Percentiles rank a stretch among this genome's conserved stretches.
phyloP scores from a whole-genome alignment of 1,284 basidiomycete species.

The Puccinia novopanici region DNA sequence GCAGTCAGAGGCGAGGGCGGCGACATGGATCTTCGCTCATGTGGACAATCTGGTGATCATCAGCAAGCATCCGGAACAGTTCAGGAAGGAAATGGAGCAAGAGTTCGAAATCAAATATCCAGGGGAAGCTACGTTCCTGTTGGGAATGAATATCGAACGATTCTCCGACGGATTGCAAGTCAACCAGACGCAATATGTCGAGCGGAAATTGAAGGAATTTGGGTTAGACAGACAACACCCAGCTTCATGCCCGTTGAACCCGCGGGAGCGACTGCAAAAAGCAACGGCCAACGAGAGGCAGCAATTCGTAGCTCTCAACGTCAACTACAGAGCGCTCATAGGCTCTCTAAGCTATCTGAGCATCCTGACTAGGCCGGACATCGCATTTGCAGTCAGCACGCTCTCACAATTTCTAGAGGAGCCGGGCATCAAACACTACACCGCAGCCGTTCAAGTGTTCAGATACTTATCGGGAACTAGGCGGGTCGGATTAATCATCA shows the following conservation, averaged over 20 bases:
- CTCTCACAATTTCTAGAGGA: not conserved
- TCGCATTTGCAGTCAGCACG: not conserved
- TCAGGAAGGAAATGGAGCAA: not conserved
- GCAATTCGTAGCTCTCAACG: not conserved
- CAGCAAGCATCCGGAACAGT: not conserved
- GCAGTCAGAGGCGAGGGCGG: not conserved
- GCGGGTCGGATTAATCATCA: not conserved
- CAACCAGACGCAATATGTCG: too few relatives aligned
- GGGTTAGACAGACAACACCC: too few relatives aligned
- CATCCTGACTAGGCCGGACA: not conserved
- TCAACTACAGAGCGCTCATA: not conserved
- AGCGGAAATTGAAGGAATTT: too few relatives aligned
- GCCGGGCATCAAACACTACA: not conserved
- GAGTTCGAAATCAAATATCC: slow-evolving; percentile 11
- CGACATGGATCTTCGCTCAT: not conserved
- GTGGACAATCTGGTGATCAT: slow-evolving; percentile 6
- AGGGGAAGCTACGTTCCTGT: not conserved
- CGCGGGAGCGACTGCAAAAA: not conserved
- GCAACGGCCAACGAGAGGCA: not conserved
- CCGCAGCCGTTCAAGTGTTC: not conserved
- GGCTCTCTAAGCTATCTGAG: not conserved
- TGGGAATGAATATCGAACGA: too few relatives aligned
- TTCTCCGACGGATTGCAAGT: too few relatives aligned
- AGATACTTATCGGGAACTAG: not conserved
- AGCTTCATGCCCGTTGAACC: not conserved